Evolutionary conservation across 345 rosid species (phyloP).

Genomic region (Eucalyptus dawsonii): DNA sequence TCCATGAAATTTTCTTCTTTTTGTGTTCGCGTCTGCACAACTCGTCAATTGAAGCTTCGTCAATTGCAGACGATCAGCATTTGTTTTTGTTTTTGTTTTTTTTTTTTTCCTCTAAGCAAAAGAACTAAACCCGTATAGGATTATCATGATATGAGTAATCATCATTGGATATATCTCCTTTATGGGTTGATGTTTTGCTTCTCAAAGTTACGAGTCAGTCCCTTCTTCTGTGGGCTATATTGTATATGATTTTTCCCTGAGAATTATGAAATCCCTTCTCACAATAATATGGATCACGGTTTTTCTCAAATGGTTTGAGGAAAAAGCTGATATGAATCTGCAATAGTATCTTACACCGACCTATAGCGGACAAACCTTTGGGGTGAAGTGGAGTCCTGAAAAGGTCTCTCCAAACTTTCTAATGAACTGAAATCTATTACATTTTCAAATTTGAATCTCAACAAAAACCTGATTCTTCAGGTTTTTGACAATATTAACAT

Average conservation of each 20-base stretch:
- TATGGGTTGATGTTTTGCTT: neutral
- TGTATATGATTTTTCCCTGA: neutral
- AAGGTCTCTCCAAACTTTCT: neutral
- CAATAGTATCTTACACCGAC: neutral
- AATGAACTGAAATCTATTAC: neutral
- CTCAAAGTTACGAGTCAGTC: neutral
- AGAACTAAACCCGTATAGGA: neutral
- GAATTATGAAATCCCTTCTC: neutral
- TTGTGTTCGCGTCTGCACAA: too few species aligned
- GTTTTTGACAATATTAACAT: too few species aligned
- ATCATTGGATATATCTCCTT: neutral
- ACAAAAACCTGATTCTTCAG: neutral
- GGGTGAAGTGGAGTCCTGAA: neutral
- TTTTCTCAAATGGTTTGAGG: neutral
- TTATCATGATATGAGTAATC: neutral
- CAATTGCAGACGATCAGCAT: too few species aligned
- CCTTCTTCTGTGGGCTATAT: neutral
- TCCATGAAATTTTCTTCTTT: too few species aligned
- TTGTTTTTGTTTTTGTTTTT: too few species aligned
- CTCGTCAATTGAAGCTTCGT: too few species aligned
- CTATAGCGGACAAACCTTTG: neutral
- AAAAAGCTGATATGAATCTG: neutral
- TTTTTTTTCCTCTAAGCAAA: neutral
- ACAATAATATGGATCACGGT: neutral
- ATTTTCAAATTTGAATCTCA: neutral